Evolutionary conservation across 2,329 filamentous ascomycete species (phyloP).

Genomic region (Chrysoporthe puriensis): DNA sequence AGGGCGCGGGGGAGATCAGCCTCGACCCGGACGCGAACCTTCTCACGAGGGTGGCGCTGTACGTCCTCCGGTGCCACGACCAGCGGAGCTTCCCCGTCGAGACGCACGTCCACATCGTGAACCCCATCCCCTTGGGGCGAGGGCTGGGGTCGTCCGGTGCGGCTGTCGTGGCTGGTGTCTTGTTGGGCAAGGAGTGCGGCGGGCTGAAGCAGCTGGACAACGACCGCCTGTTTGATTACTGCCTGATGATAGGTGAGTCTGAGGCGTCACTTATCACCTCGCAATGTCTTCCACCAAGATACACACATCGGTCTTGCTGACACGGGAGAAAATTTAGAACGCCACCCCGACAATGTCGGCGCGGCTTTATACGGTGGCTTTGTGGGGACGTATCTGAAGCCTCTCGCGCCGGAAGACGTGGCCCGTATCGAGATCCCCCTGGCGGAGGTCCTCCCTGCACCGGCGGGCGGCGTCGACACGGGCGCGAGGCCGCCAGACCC

Average conservation of each 20-base stretch:
- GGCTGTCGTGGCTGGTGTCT: slow-evolving; percentile 93
- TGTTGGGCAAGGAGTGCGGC: slow-evolving; percentile 87
- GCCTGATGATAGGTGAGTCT: slow-evolving; percentile 84
- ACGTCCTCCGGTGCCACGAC: slow-evolving; percentile 90
- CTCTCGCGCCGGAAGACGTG: slow-evolving; percentile 84
- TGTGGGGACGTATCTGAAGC: slow-evolving; percentile 94
- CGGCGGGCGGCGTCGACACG: slow-evolving; percentile 89
- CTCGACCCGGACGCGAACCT: slow-evolving; percentile 87
- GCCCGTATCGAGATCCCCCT: slow-evolving; percentile 92
- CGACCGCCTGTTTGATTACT: slow-evolving; percentile 90
- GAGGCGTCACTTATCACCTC: neutral
- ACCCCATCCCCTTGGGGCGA: slow-evolving; percentile 90
- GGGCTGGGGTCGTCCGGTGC: slow-evolving; percentile 95
- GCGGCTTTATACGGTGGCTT: slow-evolving; percentile 96
- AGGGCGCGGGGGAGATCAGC: slow-evolving; percentile 77
- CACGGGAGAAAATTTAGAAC: slow-evolving; percentile 54
- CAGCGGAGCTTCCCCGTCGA: slow-evolving; percentile 81
- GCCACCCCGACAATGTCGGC: slow-evolving; percentile 92
- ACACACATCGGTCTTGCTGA: slow-evolving; percentile 1
- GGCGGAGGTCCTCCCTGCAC: slow-evolving; percentile 87
- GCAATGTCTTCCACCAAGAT: neutral
- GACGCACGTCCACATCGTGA: slow-evolving; percentile 92
- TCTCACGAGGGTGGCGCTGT: slow-evolving; percentile 90
- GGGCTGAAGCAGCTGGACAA: slow-evolving; percentile 73
- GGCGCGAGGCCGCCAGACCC: slow-evolving; percentile 84